These are phyloP conservation scores for Nicotiana noctiflora DNA, from an alignment of 257 asterid genomes.

Conservation along the genomic window DNA sequence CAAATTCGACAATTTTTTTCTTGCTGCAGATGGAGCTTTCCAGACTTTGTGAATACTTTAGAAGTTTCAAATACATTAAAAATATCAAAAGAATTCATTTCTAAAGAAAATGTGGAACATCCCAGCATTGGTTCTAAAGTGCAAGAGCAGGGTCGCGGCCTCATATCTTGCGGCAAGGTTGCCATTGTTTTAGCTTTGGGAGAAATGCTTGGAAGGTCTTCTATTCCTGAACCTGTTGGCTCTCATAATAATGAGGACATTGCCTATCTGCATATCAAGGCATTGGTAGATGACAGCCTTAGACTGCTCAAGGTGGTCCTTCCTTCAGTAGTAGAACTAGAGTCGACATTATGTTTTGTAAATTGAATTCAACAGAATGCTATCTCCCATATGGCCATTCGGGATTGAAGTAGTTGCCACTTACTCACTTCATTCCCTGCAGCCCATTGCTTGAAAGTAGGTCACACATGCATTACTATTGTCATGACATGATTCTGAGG, in stretches of 20 bases:
- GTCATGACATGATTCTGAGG: background rate
- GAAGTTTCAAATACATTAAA: conserved; percentile 36
- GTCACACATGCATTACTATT: background rate
- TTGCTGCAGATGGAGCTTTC: conserved; percentile 15
- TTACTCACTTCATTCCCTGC: background rate
- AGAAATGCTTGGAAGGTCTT: conserved; percentile 20
- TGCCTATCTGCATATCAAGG: conserved; percentile 27
- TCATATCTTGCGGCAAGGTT: conserved; percentile 61
- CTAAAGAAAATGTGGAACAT: conserved; percentile 28
- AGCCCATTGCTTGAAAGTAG: background rate
- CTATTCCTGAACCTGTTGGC: conserved; percentile 19
- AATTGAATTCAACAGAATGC: background rate
- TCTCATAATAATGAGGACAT: conserved; percentile 28
- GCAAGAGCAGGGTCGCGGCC: conserved; percentile 43
- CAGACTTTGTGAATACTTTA: conserved; percentile 28
- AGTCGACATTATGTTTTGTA: background rate
- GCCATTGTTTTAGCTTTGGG: conserved; percentile 49
- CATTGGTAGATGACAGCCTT: conserved; percentile 37
- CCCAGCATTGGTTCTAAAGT: conserved; percentile 31
- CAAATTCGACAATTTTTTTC: background rate
- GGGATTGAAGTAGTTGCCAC: background rate
- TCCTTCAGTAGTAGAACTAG: background rate
- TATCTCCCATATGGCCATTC: background rate
- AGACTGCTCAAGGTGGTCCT: conserved; percentile 47
- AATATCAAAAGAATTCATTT: conserved; percentile 28